A percentile compares a stretch with the other conserved stretches of the same genome.
phyloP scores from a whole-genome alignment of 768 basidiomycete genomes.

The Hygrophoropsis aurantiaca region DNA sequence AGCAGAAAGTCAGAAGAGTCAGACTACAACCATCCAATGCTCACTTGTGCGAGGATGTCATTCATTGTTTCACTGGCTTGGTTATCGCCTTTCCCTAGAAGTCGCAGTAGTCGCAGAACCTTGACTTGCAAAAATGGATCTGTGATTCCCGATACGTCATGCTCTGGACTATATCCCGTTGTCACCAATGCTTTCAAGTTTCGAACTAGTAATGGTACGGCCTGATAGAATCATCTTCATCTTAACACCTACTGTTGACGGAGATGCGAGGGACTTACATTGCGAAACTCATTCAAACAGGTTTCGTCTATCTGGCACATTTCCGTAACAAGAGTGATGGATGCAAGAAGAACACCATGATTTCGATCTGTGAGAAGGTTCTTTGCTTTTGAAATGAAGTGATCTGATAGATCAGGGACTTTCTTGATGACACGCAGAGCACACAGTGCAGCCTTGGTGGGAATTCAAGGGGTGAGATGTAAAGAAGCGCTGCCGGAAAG shows the following conservation, averaged over 20 bases:
- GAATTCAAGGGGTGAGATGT: background rate
- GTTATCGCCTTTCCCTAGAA: slow-evolving; percentile 84
- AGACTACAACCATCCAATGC: slow-evolving; percentile 6
- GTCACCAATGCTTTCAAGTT: slow-evolving; percentile 94
- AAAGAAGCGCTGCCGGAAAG: background rate
- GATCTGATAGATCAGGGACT: slow-evolving; percentile 93
- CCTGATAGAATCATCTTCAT: slow-evolving; percentile 42
- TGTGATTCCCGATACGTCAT: slow-evolving; percentile 99
- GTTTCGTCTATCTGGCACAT: slow-evolving; percentile 82
- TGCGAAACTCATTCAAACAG: slow-evolving; percentile 84
- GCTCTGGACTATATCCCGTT: slow-evolving; percentile 97
- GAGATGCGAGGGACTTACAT: slow-evolving; percentile 50
- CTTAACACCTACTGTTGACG: background rate
- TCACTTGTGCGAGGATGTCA: slow-evolving; percentile 92
- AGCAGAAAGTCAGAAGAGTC: background rate
- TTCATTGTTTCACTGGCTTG: slow-evolving; percentile 96
- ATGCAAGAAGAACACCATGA: slow-evolving; percentile 92
- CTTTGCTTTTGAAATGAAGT: slow-evolving; percentile 86
- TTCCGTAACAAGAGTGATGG: slow-evolving; percentile 92
- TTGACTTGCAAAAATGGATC: slow-evolving; percentile 96
- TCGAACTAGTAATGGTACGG: slow-evolving; percentile 89
- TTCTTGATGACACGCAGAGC: slow-evolving; percentile 92
- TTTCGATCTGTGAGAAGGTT: slow-evolving; percentile 92
- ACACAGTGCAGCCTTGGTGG: slow-evolving; percentile 83
- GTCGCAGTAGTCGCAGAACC: slow-evolving; percentile 80